Conservation (phyloP, 2,329 filamentous ascomycete species). For the Beauveria australis region DNA sequence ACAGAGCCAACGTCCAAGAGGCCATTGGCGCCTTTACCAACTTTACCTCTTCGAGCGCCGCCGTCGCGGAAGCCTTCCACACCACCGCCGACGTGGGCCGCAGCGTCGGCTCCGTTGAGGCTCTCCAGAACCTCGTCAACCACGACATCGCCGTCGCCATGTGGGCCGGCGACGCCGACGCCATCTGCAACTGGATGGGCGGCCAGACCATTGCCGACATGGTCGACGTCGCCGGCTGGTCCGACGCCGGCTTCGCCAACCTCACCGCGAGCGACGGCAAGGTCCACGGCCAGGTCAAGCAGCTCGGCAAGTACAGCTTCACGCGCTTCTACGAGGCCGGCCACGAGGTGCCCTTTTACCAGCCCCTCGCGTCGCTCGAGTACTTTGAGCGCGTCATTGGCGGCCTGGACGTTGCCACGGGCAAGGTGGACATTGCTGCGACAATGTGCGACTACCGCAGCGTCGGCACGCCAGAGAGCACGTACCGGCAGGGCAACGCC, state of each 20-base stretch:
- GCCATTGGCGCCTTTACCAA: slow-evolving; percentile 38
- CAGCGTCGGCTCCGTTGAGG: slow-evolving; percentile 26
- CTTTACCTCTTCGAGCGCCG: neutral
- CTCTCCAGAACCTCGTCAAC: slow-evolving; percentile 46
- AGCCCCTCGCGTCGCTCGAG: slow-evolving; percentile 48
- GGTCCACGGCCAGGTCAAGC: slow-evolving; percentile 43
- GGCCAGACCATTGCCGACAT: slow-evolving; percentile 59
- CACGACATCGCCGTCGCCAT: slow-evolving; percentile 56
- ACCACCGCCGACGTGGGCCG: neutral
- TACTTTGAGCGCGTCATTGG: slow-evolving; percentile 51
- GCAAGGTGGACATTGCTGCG: slow-evolving; percentile 35
- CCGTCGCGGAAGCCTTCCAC: neutral
- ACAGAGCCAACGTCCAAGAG: slow-evolving; percentile 42
- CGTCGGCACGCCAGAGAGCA: neutral
- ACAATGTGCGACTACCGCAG: neutral
- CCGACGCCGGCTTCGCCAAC: slow-evolving; percentile 57
- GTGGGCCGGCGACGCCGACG: slow-evolving; percentile 54
- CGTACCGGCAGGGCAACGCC: neutral
- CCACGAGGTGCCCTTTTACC: slow-evolving; percentile 52
- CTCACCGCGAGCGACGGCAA: slow-evolving; percentile 55
- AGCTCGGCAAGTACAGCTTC: slow-evolving; percentile 65
- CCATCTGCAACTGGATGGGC: slow-evolving; percentile 54
- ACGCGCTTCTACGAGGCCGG: slow-evolving; percentile 57
- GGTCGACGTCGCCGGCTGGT: slow-evolving; percentile 36
- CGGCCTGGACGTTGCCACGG: slow-evolving; percentile 45